These are phyloP conservation scores for Sclerotinia borealis DNA, from an alignment of 2,329 filamentous ascomycete species.

Conservation along the genomic window DNA sequence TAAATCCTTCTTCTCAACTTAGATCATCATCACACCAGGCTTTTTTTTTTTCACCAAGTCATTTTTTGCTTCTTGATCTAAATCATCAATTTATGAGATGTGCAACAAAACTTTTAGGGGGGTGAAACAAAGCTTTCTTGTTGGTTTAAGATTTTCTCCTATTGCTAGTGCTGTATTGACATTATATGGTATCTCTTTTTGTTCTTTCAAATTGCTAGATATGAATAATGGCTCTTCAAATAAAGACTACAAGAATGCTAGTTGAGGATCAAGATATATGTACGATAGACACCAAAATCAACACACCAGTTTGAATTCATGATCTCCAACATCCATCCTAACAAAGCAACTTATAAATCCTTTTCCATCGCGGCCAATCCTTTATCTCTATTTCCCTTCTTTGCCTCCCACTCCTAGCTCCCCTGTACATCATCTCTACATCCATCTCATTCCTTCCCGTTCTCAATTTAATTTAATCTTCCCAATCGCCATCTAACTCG, in stretches of 20 bases:
- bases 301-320: background rate
- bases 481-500: slow-evolving; percentile 56
- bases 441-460: slow-evolving; percentile 69
- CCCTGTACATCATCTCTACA: slow-evolving; percentile 53
- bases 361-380: background rate
- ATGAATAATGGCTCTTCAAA: no score
- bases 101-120: background rate
- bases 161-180: no score
- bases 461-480: slow-evolving; percentile 86
- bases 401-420: slow-evolving; percentile 49
- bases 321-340: background rate
- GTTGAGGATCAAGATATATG: no score
- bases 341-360: background rate
- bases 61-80: background rate
- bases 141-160: no score
- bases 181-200: no score
- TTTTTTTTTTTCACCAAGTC: background rate
- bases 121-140: background rate
- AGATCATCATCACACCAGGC: no score
- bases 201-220: no score
- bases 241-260: no score
- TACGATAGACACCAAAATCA: no score
- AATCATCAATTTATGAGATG: background rate
- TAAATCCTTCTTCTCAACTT: no score
- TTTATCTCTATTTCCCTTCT: background rate